phyloP scores from a whole-genome alignment of 108 stramenopile species.

The Discostella stelligeroides region DNA sequence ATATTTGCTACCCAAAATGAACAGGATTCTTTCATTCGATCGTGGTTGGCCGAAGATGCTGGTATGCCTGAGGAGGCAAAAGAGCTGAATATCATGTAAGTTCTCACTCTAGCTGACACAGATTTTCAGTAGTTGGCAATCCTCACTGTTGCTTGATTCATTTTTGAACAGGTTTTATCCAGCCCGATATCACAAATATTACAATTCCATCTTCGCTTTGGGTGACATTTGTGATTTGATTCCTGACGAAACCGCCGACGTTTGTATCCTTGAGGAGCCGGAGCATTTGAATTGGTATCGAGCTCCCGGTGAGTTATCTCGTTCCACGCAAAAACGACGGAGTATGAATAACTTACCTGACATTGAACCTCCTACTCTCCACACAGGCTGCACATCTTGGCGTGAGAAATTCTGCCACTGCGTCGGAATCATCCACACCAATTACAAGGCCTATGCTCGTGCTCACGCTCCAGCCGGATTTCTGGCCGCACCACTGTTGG shows the following conservation, averaged over 20 bases:
- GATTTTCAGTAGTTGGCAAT: too few species aligned
- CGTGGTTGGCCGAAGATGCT: slow-evolving; percentile 64
- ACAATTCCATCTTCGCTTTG: slow-evolving; percentile 73
- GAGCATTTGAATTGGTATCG: too few species aligned
- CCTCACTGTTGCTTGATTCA: too few species aligned
- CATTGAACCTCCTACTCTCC: slow-evolving; percentile 54
- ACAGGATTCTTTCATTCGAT: slow-evolving; percentile 72
- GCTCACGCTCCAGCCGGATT: slow-evolving; percentile 45
- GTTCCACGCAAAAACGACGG: slow-evolving; percentile 89
- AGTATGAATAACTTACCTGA: slow-evolving; percentile 89
- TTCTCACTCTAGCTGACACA: too few species aligned
- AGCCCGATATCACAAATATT: slow-evolving; percentile 53
- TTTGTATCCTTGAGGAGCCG: too few species aligned
- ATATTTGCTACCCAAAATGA: slow-evolving; percentile 44
- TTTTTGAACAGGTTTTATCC: too few species aligned
- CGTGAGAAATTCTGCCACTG: too few species aligned
- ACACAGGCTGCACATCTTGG: slow-evolving; percentile 61
- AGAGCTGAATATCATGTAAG: slow-evolving; percentile 49
- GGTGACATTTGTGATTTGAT: too few species aligned
- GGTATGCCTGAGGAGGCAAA: slow-evolving; percentile 60
- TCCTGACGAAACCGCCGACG: too few species aligned
- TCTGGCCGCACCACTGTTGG: slow-evolving; percentile 38
- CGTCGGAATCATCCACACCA: too few species aligned
- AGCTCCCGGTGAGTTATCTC: too few species aligned
- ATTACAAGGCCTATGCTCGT: slow-evolving; percentile 72